phyloP scores from a whole-genome alignment of 129 eudicot genomes.

The Sambucus nigra region DNA sequence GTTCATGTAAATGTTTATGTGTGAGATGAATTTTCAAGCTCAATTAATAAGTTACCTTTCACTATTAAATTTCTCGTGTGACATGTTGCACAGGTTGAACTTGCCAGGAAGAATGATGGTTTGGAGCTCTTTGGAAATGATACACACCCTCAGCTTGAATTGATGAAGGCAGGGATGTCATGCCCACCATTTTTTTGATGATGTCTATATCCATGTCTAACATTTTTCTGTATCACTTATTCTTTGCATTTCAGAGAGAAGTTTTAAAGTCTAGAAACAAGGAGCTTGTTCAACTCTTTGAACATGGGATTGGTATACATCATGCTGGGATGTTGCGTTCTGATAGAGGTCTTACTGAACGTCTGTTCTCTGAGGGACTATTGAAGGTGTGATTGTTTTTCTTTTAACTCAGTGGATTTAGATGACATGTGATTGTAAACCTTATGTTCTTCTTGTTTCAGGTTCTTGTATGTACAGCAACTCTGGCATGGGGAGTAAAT shows the following conservation, averaged over 20 bases:
- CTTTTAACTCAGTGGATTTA: slow-evolving; percentile 12
- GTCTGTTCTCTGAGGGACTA: slow-evolving; percentile 84
- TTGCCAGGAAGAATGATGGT: slow-evolving; percentile 48
- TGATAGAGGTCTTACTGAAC: slow-evolving; percentile 86
- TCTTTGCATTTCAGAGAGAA: slow-evolving; percentile 55
- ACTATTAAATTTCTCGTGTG: not conserved
- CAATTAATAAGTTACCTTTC: not conserved
- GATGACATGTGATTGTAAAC: slow-evolving; percentile 5
- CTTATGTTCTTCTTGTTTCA: slow-evolving; percentile 27
- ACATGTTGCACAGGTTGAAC: slow-evolving; percentile 54
- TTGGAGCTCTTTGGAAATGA: slow-evolving; percentile 60
- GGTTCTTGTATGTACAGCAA: slow-evolving; percentile 99
- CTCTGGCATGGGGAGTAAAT: slow-evolving; percentile 99
- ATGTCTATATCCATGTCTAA: slow-evolving; percentile 1
- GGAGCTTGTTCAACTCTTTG: slow-evolving; percentile 82
- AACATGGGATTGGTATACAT: slow-evolving; percentile 82
- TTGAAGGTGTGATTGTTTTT: slow-evolving; percentile 41
- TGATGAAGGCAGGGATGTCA: slow-evolving; percentile 57
- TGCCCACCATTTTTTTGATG: slow-evolving; percentile 7
- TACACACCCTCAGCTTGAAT: slow-evolving; percentile 78
- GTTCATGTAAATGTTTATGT: not conserved
- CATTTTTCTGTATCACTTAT: slow-evolving; percentile 7
- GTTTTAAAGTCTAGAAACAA: slow-evolving; percentile 87
- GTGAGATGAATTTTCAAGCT: slow-evolving; percentile 5
- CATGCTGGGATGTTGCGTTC: slow-evolving; percentile 99